phyloP scores from a whole-genome alignment of 805 yeast species.

The Ogataea paraovalis region DNA sequence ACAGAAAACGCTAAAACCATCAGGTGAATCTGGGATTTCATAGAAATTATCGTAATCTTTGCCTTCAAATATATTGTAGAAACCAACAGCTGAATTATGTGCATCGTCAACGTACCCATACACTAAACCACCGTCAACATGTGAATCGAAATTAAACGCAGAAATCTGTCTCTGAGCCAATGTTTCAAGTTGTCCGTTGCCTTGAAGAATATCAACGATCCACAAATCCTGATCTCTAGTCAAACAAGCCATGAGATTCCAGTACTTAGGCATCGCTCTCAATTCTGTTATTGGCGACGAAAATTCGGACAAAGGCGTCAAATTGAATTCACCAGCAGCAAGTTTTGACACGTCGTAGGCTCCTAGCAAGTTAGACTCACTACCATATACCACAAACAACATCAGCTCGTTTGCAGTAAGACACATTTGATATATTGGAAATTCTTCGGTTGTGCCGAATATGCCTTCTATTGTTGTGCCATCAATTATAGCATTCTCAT shows the following conservation, averaged over 20 bases:
- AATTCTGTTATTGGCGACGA: conserved; percentile 1
- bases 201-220: conserved; percentile 1
- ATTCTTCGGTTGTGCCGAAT: background rate
- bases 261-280: conserved; percentile 3
- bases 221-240: conserved; percentile 10
- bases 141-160: conserved; percentile 11
- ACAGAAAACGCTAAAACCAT: conserved; percentile 5
- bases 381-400: conserved; percentile 13
- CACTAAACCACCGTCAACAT: background rate
- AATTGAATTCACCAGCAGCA: conserved; percentile 1
- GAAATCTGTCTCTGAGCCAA: conserved; percentile 5
- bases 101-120: background rate
- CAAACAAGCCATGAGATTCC: conserved; percentile 7
- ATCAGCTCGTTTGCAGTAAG: conserved; percentile 20
- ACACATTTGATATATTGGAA: conserved; percentile 16
- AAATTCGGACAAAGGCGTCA: background rate
- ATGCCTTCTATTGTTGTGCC: conserved; percentile 1
- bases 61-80: background rate
- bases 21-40: conserved; percentile 5
- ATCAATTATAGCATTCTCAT: conserved; percentile 4
- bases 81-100: background rate
- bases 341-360: conserved; percentile 1
- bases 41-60: background rate
- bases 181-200: background rate
- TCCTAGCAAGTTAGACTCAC: conserved; percentile 1